Evolutionary conservation across 306 rosid genomes (phyloP), one percentile per base, ranked within the genome.

Genomic region (Vigna mungo): DNA sequence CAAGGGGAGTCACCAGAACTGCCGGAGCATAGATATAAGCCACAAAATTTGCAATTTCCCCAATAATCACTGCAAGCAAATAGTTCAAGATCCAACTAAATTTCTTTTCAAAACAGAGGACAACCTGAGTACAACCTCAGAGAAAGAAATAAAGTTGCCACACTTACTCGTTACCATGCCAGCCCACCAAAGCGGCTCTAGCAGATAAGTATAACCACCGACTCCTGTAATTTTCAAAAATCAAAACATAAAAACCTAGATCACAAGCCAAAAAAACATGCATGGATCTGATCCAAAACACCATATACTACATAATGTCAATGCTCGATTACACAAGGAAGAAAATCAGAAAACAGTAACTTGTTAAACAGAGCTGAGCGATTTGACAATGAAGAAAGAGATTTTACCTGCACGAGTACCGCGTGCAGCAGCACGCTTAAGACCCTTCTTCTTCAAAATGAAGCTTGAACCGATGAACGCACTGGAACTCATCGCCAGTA

Each of bases 161-260:
- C 43, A 89, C 96, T 75, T 90, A 95, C 98, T 95, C 51, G 93
- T 92, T 76, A 92, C 84, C 98, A 95, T 89, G 83, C 98, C 98
- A 18, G 87, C 91, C 98, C 98, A 95, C 98, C 98, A 95, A 58
- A 95, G 92, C 25, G 98, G 98, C 87, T 95, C 97, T 39, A 92
- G 54, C 52, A 95, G 78, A 84, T 95, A 95, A 37, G 97, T 87
- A 80, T 92, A 88, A 18, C 98, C 98, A 2, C 98, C 97, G 67
- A 87, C 85, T 60, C 98, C 98, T 95, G 78, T 82, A 78, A 68
- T 67, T 20, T 71, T 39, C 73, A 81, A 64, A 75, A 76, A 18
- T 17, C 6, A 41, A 65, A 75, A 74, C 2, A 39, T 36, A 41
- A 5, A 6, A 70, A 44, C 62, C 18, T 52, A 16, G 64, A 58